A percentile compares a stretch with the other conserved stretches of the same genome.
Evolutionary conservation across 495 filamentous ascomycete genomes (phyloP).

Genomic region (Aspergillus sclerotioniger): DNA sequence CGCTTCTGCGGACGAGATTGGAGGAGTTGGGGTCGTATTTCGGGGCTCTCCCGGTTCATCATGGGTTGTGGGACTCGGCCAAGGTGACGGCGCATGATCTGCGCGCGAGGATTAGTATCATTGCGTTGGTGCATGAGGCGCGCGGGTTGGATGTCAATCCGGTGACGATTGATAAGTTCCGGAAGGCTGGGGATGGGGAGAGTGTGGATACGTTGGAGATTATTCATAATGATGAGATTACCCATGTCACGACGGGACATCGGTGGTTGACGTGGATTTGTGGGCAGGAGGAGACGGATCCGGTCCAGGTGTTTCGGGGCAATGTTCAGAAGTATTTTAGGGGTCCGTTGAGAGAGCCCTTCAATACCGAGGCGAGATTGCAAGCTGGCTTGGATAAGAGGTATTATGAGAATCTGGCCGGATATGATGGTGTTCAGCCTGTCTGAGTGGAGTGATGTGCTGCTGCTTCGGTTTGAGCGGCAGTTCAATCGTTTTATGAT

Average conservation of each 20-base stretch:
- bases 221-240: slow-evolving; percentile 56
- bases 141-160: slow-evolving; percentile 54
- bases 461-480: background rate
- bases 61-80: slow-evolving; percentile 51
- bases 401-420: slow-evolving; percentile 40
- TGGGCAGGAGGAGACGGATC: slow-evolving; percentile 47
- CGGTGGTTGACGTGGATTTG: slow-evolving; percentile 55
- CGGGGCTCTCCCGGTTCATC: slow-evolving; percentile 50
- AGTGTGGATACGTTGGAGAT: slow-evolving; percentile 46
- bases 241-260: slow-evolving; percentile 55
- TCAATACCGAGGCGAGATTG: slow-evolving; percentile 48
- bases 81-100: slow-evolving; percentile 47
- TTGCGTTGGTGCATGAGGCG: slow-evolving; percentile 53
- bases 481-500: background rate
- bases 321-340: slow-evolving; percentile 50
- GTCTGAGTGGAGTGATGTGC: background rate
- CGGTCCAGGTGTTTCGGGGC: slow-evolving; percentile 49
- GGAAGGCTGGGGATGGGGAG: slow-evolving; percentile 40
- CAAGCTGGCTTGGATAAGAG: slow-evolving; percentile 50
- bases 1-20: slow-evolving; percentile 46
- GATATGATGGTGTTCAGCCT: background rate
- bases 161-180: slow-evolving; percentile 55
- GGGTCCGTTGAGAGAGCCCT: slow-evolving; percentile 47
- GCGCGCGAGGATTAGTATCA: slow-evolving; percentile 51
- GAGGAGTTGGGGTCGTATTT: slow-evolving; percentile 51